phyloP scores from a whole-genome alignment of 306 rosid species.

The Vicia villosa region DNA sequence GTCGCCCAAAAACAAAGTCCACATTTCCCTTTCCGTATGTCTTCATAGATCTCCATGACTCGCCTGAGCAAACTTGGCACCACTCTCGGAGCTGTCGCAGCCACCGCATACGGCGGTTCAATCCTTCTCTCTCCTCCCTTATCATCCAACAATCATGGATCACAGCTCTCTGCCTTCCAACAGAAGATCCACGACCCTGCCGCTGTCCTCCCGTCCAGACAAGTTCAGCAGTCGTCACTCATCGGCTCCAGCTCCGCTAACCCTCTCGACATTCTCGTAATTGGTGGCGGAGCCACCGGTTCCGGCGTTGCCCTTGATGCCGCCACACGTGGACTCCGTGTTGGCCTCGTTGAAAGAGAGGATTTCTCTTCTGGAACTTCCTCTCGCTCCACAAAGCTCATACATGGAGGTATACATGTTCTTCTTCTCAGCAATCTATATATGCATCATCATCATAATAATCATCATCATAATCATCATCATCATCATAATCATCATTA shows the following conservation, averaged over 20 bases:
- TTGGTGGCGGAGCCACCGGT: slow-evolving; percentile 96
- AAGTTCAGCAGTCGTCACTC: slow-evolving; percentile 66
- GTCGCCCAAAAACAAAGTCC: background rate
- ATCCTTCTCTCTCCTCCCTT: slow-evolving; percentile 40
- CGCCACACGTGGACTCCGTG: slow-evolving; percentile 80
- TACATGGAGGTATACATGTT: slow-evolving; percentile 73
- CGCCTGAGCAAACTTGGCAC: slow-evolving; percentile 61
- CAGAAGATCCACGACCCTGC: slow-evolving; percentile 61
- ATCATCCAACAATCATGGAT: slow-evolving; percentile 48
- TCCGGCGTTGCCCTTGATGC: slow-evolving; percentile 83
- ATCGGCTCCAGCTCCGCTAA: slow-evolving; percentile 53
- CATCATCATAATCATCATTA: too few relatives aligned
- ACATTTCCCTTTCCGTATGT: background rate
- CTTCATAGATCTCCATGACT: slow-evolving; percentile 3
- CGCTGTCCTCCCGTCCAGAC: slow-evolving; percentile 61
- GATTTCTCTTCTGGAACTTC: slow-evolving; percentile 94
- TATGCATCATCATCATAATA: too few relatives aligned
- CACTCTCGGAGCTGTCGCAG: slow-evolving; percentile 49
- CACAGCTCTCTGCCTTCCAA: slow-evolving; percentile 50
- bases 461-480: too few relatives aligned
- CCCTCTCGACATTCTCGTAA: slow-evolving; percentile 81
- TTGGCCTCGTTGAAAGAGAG: slow-evolving; percentile 91
- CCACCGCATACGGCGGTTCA: slow-evolving; percentile 54
- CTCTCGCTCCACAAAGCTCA: slow-evolving; percentile 89
- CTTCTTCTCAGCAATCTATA: background rate